Evolutionary conservation across 2,329 filamentous ascomycete species (phyloP).

Genomic region (Dactylonectria estremocensis): DNA sequence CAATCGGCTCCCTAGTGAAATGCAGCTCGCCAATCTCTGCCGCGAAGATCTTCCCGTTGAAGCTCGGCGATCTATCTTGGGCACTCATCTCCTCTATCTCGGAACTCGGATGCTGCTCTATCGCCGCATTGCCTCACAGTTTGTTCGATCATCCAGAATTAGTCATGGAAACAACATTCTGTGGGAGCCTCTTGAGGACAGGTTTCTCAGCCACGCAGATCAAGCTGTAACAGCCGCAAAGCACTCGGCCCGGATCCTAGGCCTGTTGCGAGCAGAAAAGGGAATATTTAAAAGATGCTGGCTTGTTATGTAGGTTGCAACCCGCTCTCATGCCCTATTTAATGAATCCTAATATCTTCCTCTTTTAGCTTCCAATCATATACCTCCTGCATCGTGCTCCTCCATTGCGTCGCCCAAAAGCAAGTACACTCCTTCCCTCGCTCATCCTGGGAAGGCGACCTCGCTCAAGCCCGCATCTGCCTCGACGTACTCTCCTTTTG

Average conservation of each 20-base stretch:
- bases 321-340: neutral
- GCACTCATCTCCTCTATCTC: neutral
- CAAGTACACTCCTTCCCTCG: neutral
- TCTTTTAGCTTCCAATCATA: conserved; percentile 3
- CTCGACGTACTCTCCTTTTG: neutral
- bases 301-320: neutral
- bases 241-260: neutral
- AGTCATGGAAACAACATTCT: neutral
- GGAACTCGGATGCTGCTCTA: conserved; percentile 6
- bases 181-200: neutral
- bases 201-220: neutral
- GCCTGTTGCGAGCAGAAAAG: neutral
- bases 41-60: neutral
- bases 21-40: conserved; percentile 2
- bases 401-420: neutral
- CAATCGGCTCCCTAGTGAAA: neutral
- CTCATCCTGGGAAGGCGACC: neutral
- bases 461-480: neutral
- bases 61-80: neutral
- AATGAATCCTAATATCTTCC: neutral
- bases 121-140: conserved; percentile 1
- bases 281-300: conserved; percentile 9
- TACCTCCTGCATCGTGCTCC: neutral
- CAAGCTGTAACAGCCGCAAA: neutral
- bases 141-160: neutral